A percentile compares a stretch with the other conserved stretches of the same genome.
Evolutionary conservation across 2,329 filamentous ascomycete species (phyloP).

Genomic region (Cordyceps tenuipes): DNA sequence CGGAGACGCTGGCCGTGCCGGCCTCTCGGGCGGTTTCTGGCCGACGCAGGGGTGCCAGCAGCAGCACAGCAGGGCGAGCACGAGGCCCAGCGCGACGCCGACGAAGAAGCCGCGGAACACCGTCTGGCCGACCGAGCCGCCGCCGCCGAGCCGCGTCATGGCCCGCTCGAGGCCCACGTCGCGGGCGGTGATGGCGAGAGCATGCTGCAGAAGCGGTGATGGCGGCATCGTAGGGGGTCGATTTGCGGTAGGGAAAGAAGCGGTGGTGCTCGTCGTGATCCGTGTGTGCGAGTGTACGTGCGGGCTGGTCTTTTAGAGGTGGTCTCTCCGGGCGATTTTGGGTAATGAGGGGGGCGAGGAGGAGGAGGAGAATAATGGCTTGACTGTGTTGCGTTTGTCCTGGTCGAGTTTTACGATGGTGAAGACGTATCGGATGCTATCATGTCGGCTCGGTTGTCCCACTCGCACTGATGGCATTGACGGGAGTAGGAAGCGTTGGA

Average conservation of each 20-base stretch:
- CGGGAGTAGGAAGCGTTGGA: neutral
- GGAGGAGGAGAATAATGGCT: no score
- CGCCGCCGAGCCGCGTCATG: neutral
- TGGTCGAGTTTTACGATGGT: neutral
- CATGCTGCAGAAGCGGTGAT: neutral
- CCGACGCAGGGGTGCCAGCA: constrained; percentile 13
- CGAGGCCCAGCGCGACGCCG: constrained; percentile 12
- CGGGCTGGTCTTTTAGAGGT: no score
- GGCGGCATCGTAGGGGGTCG: no score
- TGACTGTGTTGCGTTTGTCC: neutral
- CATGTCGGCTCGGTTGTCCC: neutral
- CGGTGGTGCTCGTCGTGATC: no score
- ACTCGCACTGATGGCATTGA: neutral
- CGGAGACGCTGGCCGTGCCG: neutral
- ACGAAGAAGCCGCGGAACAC: constrained; percentile 14
- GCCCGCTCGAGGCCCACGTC: neutral
- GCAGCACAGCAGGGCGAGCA: constrained; percentile 15
- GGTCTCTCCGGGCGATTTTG: no score
- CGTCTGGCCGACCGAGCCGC: neutral
- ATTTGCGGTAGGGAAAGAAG: no score
- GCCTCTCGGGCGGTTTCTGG: no score
- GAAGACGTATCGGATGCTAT: neutral
- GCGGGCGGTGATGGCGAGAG: neutral
- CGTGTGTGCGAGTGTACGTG: no score
- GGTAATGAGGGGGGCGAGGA: no score